Evolutionary conservation across 2,329 filamentous ascomycete species (phyloP), one percentile per base, ranked within the genome.

Genomic region (Claviceps quebecensis): DNA sequence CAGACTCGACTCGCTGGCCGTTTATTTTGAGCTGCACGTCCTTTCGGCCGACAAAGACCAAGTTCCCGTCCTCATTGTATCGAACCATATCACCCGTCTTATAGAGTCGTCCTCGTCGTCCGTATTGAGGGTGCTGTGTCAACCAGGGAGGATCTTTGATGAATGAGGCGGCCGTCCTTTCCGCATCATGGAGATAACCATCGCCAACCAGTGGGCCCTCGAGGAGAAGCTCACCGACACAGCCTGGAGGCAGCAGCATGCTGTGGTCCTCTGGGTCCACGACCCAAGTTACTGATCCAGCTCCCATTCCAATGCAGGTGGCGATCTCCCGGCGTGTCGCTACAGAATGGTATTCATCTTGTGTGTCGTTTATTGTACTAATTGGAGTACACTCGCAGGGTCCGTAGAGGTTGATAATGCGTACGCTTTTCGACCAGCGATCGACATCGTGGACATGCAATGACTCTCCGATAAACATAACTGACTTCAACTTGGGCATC

Each of bases 1-100:
- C 55, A 0, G 54, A 51, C 48, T 63, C 61, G 16, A 63, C 49
- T 6, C 60, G 57, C 40, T 61, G 56, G 17, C 61, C 61, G 3
- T 57, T 50, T 9, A 63, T 55, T 53, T 62, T 62, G 43, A 58
- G 48, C 17, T 62, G 60, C 1, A 48, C 45, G 26, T 62, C 60
- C 17, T 59, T 53, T 8, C 60, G 58, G 0, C 60, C 58, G 16
- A 61, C 53, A 48, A 59, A 62, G 45, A 60, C 58, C 2, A 62
- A 55, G 0, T 56, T 54, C 1, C 56, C 54, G 36, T 60, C 55
- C 1, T 51, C 49, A 3, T 55, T 23, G 22, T 50, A 52, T 0
- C 59, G 56, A 3, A 55, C 60, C 2, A 53, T 48, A n/a, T 62
- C 60, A 0, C 60, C 60, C 0, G 60, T 62, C 0, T 57, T 51